Evolutionary conservation across 2,329 filamentous ascomycete species (phyloP), one percentile per base, ranked within the genome.

Genomic region (Talaromyces sp.): DNA sequence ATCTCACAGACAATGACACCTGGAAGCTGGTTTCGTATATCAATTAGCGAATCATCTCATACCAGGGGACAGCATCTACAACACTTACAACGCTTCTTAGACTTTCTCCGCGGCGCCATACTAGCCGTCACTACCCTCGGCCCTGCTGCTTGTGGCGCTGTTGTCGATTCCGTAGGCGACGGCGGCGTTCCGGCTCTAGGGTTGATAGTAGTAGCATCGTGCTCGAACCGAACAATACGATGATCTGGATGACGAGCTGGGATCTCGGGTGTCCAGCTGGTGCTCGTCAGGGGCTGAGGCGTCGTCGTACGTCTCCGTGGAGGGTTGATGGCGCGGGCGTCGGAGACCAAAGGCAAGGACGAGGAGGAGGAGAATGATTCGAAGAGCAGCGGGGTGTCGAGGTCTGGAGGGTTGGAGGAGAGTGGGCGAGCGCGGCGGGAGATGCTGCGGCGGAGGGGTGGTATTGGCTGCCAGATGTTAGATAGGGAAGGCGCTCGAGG

Each of bases 341-440:
- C 4, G 9, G 52, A 35, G 27, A n/a, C 10, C 10, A 19, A 52
- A 14, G 27, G 4, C 3, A 35, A 27, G 19, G 60, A 19, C 0
- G 60, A 41, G 4, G 60, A 31, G 35, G 60, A 39, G 22, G 60
- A 52, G 14, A 19, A 14, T 0, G 61, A 63, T 49, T 43, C 60
- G 22, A 39, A 62, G 54, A 66, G 56, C 3, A 66, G 33, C 8
- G 64, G 64, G 13, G 52, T 54, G 60, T 66, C 64, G 37, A 66
- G 64, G 7, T 66, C 64, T 27, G 60, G 64, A 2, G 64, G 64
- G 19, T 66, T 66, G 33, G 64, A 66, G 3, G 64, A 66, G 4
- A 66, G 60, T 9, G 64, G 64, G 24, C 64, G 64, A 41, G 64
- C 64, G 9, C 60, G 59, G 10, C 54, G 52, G 2, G 64, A 66